Evolutionary conservation across 768 basidiomycete species (phyloP).

Genomic region (Myochromella boudieri): DNA sequence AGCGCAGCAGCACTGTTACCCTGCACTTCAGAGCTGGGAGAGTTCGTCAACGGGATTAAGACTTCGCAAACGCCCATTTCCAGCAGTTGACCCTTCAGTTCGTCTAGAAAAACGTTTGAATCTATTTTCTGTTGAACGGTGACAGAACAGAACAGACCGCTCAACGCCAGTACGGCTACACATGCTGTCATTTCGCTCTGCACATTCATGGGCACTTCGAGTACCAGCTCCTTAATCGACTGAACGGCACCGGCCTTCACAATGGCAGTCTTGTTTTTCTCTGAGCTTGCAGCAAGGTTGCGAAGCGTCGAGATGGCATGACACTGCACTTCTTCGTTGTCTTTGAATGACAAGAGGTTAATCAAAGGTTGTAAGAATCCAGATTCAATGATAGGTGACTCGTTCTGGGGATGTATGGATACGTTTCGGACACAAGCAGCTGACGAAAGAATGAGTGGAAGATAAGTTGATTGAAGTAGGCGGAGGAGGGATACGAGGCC

Average conservation of each 20-base stretch:
- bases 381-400: constrained; percentile 98
- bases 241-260: constrained; percentile 97
- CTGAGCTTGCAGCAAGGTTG: constrained; percentile 94
- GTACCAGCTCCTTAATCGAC: constrained; percentile 93
- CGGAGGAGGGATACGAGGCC: constrained; percentile 91
- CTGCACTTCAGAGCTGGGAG: constrained; percentile 95
- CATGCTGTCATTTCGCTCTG: constrained; percentile 99
- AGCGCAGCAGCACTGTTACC: constrained; percentile 98
- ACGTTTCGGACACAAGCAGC: constrained; percentile 99
- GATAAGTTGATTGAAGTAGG: constrained; percentile 93
- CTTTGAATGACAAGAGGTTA: constrained; percentile 95
- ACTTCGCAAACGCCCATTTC: constrained; percentile 99
- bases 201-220: constrained; percentile 93
- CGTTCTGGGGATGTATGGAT: constrained; percentile 97
- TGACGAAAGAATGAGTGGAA: constrained; percentile 95
- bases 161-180: constrained; percentile 92
- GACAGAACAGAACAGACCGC: constrained; percentile 59
- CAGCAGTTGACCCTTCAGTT: constrained; percentile 92
- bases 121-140: no score
- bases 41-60: constrained; percentile 94
- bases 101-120: constrained; percentile 58
- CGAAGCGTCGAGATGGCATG: constrained; percentile 97
- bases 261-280: constrained; percentile 98
- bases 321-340: constrained; percentile 99
- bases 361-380: constrained; percentile 96